Evolutionary conservation across 2,329 filamentous ascomycete species (phyloP), one percentile per base, ranked within the genome.

Genomic region (Aspergillus ustus): DNA sequence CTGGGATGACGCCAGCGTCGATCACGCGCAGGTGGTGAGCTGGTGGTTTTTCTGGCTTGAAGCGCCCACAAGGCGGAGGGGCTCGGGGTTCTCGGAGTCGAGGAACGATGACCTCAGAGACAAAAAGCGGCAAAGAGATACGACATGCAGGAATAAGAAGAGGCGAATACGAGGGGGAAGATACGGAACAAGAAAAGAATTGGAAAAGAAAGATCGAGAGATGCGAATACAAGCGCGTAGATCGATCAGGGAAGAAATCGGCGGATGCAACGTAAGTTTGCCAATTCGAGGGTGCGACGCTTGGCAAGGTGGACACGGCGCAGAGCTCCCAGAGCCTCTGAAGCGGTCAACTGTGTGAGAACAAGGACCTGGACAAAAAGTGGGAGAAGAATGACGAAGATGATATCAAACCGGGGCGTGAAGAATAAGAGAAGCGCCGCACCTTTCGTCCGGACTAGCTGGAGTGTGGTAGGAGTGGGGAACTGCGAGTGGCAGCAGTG

Each of bases 1-100:
- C 19, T 44, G 46, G 7, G 57, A 59, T 53, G 57, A 59, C 57
- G 44, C 50, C 57, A 59, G 57, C 57, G 57, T 49, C 57, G 51
- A 59, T 59, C 57, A 43, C 25, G 25, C 20, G 28, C 20, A 50
- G 46, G 15, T 28, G 45, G 51, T 46, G 25, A 54, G 57, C 28
- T 43, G 50, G 50, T 40, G 11, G 22, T 34, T 19, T 25, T 49
- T 34, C 49, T 7, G 44, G 34, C 20, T 28, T 19, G 50, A 34
- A 44, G 45, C 46, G 49, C 37, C 48, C 37, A 11, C 34, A 40
- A 25, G 17, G 20, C 22, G 45, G 31, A n/a, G 52, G 43, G 52
- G 45, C 29, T 57, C 45, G 54, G 34, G 20, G 28, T 15, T 5
- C n/a, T 34, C 31, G 45, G 28, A 57, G 20, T 31, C 20, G 54